Evolutionary conservation across 2,329 filamentous ascomycete species (phyloP).

Genomic region (Fusarium sp.): DNA sequence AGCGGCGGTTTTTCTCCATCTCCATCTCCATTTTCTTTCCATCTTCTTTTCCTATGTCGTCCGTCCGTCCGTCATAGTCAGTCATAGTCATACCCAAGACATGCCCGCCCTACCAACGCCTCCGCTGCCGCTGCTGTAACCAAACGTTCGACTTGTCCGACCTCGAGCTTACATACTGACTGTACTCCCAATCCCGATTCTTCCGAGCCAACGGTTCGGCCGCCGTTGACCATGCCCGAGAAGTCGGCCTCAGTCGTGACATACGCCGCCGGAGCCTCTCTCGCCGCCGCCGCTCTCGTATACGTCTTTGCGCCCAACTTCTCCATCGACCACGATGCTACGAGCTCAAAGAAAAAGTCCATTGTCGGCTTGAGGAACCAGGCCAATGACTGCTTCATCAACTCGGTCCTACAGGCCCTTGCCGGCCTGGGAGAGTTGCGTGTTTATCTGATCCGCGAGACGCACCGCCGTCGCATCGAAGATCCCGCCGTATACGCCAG

Average conservation of each 20-base stretch:
- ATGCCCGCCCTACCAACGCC: slow-evolving; percentile 33
- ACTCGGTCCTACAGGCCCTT: slow-evolving; percentile 92
- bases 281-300: slow-evolving; percentile 92
- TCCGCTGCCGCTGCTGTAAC: slow-evolving; percentile 32
- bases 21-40: not conserved
- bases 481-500: slow-evolving; percentile 78
- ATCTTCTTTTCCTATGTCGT: not conserved
- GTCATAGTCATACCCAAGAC: slow-evolving; percentile 29
- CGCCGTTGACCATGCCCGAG: slow-evolving; percentile 50
- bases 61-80: not conserved
- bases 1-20: not conserved
- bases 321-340: slow-evolving; percentile 86
- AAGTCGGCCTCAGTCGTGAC: slow-evolving; percentile 67
- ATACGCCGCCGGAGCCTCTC: slow-evolving; percentile 94
- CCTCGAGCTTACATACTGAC: slow-evolving; percentile 27
- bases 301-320: slow-evolving; percentile 99
- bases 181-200: slow-evolving; percentile 24
- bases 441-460: slow-evolving; percentile 90
- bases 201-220: slow-evolving; percentile 37
- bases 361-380: slow-evolving; percentile 90
- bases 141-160: slow-evolving; percentile 40
- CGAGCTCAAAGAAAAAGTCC: slow-evolving; percentile 77
- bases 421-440: slow-evolving; percentile 90
- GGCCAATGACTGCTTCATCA: slow-evolving; percentile 97
- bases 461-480: slow-evolving; percentile 84